A percentile compares a stretch with the other conserved stretches of the same genome.
Evolutionary conservation across 2,329 filamentous ascomycete species (phyloP).

Genomic region (Aureobasidium mangrovei): DNA sequence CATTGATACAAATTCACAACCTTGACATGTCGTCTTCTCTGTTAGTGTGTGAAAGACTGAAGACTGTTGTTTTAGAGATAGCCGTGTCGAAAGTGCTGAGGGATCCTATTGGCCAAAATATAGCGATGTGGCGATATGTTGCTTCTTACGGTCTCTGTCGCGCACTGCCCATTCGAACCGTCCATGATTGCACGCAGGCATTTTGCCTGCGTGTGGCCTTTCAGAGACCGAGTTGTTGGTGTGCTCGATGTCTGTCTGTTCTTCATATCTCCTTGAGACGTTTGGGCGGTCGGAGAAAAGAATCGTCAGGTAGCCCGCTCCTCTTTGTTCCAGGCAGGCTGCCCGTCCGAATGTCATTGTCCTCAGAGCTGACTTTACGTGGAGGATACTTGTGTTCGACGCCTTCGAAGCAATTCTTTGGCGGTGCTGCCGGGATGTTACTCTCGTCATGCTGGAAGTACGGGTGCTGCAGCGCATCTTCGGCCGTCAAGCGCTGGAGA

Average conservation of each 20-base stretch:
- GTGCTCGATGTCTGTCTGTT: not conserved
- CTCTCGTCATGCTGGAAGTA: constrained; percentile 57
- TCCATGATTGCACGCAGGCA: too few relatives aligned
- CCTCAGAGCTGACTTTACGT: constrained; percentile 82
- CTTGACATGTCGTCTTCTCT: too few relatives aligned
- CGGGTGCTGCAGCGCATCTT: constrained; percentile 77
- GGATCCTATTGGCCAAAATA: too few relatives aligned
- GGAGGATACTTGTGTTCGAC: constrained; percentile 82
- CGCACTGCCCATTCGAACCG: too few relatives aligned
- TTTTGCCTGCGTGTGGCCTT: too few relatives aligned
- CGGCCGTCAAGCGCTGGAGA: constrained; percentile 74
- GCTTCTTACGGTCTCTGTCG: too few relatives aligned
- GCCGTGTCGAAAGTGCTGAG: too few relatives aligned
- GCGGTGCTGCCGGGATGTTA: constrained; percentile 23
- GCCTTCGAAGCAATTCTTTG: constrained; percentile 86
- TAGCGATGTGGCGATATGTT: too few relatives aligned
- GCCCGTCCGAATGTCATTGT: constrained; percentile 88
- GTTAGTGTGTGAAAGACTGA: too few relatives aligned
- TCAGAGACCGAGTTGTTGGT: too few relatives aligned
- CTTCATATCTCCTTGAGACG: constrained; percentile 41
- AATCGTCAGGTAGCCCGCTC: constrained; percentile 76
- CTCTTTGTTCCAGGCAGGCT: constrained; percentile 87
- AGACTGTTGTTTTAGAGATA: too few relatives aligned
- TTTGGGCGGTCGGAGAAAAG: constrained; percentile 50
- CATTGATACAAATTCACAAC: too few relatives aligned